Conservation (phyloP, 2,329 filamentous ascomycete species). For the Botrytis paeoniae region DNA sequence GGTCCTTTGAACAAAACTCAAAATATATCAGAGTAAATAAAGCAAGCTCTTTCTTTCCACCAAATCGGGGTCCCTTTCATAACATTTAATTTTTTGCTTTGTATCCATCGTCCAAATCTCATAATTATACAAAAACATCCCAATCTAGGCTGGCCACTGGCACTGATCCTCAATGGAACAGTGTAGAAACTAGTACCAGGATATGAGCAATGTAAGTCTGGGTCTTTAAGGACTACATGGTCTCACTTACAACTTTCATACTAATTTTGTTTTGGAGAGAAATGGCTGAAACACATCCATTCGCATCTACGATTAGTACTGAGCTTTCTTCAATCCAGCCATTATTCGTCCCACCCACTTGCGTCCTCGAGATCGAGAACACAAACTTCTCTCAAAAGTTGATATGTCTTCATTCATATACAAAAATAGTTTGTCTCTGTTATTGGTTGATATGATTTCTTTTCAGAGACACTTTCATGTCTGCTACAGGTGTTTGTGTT, state of each 20-base stretch:
- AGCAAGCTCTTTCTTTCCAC: neutral
- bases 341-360: constrained; percentile 52
- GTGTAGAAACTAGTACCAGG: constrained; percentile 43
- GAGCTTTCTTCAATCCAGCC: constrained; percentile 37
- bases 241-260: constrained; percentile 21
- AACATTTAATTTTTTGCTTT: no score
- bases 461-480: no score
- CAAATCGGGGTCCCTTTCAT: no score
- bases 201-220: constrained; percentile 42
- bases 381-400: constrained; percentile 34
- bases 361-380: constrained; percentile 63
- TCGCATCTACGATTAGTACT: constrained; percentile 33
- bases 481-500: no score
- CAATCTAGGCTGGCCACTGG: neutral
- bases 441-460: no score
- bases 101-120: neutral
- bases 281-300: constrained; percentile 33
- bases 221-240: no score
- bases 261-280: constrained; percentile 19
- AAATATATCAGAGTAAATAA: constrained; percentile 37
- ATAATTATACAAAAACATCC: neutral
- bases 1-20: constrained; percentile 26
- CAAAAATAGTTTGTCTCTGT: constrained; percentile 14
- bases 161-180: neutral
- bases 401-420: constrained; percentile 34